These are phyloP conservation scores for Nemania sp. DNA, from an alignment of 2,329 filamentous ascomycete species.

Conservation along the genomic window DNA sequence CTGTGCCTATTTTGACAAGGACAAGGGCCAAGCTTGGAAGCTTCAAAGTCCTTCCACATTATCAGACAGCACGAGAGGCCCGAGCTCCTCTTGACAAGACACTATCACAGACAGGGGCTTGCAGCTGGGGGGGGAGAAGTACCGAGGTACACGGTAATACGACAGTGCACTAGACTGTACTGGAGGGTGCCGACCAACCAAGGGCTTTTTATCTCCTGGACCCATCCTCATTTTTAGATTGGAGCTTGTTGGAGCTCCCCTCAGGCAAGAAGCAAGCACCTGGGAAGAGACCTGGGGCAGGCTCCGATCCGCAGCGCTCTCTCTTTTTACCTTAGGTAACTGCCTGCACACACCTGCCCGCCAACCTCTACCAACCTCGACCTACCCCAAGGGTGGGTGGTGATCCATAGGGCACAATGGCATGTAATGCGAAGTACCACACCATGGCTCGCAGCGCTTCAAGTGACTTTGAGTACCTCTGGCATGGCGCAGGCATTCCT, in stretches of 20 bases:
- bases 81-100: slow-evolving; percentile 20
- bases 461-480: slow-evolving; percentile 39
- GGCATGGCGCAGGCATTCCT: slow-evolving; percentile 38
- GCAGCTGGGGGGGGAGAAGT: slow-evolving; percentile 11
- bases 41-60: slow-evolving; percentile 16
- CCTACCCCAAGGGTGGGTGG: slow-evolving; percentile 10
- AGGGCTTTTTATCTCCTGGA: slow-evolving; percentile 17
- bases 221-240: slow-evolving; percentile 36
- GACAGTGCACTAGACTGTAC: neutral
- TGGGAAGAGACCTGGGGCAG: too few species aligned
- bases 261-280: slow-evolving; percentile 25
- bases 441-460: slow-evolving; percentile 41
- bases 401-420: slow-evolving; percentile 26
- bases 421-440: slow-evolving; percentile 44
- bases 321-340: too few species aligned
- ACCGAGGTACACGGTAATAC: slow-evolving; percentile 13
- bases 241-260: slow-evolving; percentile 33
- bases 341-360: neutral
- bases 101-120: slow-evolving; percentile 8
- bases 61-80: slow-evolving; percentile 23
- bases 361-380: too few species aligned
- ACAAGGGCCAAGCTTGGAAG: slow-evolving; percentile 26
- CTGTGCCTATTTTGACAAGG: slow-evolving; percentile 10
- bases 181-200: slow-evolving; percentile 34
- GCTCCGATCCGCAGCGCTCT: slow-evolving; percentile 41